Percentiles rank a stretch among this genome's conserved stretches.
phyloP scores from a whole-genome alignment of 106 monocot genomes.

The Dendrobium chrysotoxum region DNA sequence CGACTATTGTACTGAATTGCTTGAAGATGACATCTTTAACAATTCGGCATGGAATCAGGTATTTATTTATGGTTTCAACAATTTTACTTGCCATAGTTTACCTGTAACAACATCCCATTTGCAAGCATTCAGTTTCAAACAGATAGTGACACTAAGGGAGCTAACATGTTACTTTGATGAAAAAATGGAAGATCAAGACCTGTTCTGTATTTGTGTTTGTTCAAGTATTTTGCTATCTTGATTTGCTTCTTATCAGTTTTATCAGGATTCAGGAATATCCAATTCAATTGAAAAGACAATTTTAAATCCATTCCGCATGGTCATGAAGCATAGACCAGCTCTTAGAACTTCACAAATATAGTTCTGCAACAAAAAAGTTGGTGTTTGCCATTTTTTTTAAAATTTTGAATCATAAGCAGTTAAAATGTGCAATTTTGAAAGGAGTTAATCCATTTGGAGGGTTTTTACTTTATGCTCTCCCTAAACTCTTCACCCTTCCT shows the following conservation, averaged over 20 bases:
- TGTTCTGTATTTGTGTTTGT: neutral
- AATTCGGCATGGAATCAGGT: constrained; percentile 99
- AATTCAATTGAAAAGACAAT: neutral
- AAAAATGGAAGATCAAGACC: neutral
- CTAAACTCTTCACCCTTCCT: too few relatives aligned
- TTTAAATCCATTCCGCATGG: neutral
- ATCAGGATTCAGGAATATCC: neutral
- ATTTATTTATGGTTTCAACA: neutral
- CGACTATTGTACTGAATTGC: constrained; percentile 56
- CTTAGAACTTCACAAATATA: neutral
- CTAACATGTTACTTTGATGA: neutral
- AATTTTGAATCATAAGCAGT: too few relatives aligned
- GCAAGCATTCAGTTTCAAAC: neutral
- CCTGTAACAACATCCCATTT: neutral
- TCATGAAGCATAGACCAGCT: neutral
- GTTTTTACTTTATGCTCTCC: too few relatives aligned
- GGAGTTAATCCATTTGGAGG: too few relatives aligned
- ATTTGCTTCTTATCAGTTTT: neutral
- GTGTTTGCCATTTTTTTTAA: too few relatives aligned
- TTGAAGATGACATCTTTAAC: constrained; percentile 82
- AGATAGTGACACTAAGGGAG: neutral
- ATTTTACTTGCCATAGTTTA: neutral
- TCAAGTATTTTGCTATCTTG: neutral
- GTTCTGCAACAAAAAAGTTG: too few relatives aligned
- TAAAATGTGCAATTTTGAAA: too few relatives aligned